Evolutionary conservation across 2,329 filamentous ascomycete species (phyloP).

Genomic region (Aureobasidium sp.): DNA sequence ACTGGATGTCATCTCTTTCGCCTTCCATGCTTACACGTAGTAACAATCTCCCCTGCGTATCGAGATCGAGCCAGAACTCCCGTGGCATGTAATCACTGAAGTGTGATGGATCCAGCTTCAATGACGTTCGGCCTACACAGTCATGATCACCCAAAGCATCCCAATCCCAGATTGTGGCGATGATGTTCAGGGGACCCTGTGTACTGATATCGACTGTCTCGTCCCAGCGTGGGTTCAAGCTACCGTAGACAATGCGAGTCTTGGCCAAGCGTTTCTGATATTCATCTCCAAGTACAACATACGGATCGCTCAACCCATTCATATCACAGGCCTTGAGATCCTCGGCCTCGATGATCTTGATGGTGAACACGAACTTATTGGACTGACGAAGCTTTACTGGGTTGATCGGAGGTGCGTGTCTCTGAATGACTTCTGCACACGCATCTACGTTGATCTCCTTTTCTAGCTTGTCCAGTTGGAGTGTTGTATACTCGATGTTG

Average conservation of each 20-base stretch:
- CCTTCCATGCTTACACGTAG: slow-evolving; percentile 97
- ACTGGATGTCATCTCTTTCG: slow-evolving; percentile 95
- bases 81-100: slow-evolving; percentile 93
- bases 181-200: slow-evolving; percentile 81
- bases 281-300: slow-evolving; percentile 93
- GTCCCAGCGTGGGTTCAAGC: slow-evolving; percentile 91
- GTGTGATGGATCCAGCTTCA: slow-evolving; percentile 96
- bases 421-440: slow-evolving; percentile 73
- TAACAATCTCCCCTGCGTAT: slow-evolving; percentile 84
- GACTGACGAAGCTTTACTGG: slow-evolving; percentile 55
- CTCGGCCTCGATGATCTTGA: slow-evolving; percentile 97
- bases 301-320: slow-evolving; percentile 88
- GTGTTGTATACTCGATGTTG: slow-evolving; percentile 90
- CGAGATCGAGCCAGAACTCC: slow-evolving; percentile 96
- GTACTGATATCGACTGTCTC: slow-evolving; percentile 96
- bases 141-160: slow-evolving; percentile 96
- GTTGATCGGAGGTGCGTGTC: slow-evolving; percentile 57
- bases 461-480: slow-evolving; percentile 85
- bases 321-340: slow-evolving; percentile 97
- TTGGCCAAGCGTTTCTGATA: slow-evolving; percentile 96
- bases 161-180: slow-evolving; percentile 97
- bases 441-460: slow-evolving; percentile 83
- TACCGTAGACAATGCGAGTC: slow-evolving; percentile 83
- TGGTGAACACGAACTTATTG: slow-evolving; percentile 92
- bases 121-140: slow-evolving; percentile 89